A percentile compares a stretch with the other conserved stretches of the same genome.
Evolutionary conservation across 140 eudicot genomes (phyloP).

Genomic region (Erigeron philadelphicus): DNA sequence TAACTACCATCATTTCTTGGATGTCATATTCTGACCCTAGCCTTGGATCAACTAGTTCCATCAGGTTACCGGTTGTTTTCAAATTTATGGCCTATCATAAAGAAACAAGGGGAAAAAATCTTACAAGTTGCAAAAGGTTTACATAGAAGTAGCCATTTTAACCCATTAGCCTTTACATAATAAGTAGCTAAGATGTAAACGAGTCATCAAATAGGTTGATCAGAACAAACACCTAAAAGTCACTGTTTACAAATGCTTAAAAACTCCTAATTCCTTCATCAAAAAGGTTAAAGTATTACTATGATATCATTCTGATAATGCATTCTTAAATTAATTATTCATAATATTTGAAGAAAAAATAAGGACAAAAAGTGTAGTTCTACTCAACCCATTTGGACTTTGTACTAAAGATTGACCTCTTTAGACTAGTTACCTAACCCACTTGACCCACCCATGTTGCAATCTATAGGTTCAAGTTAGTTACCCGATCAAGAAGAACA

Average conservation of each 20-base stretch:
- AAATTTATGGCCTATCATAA: slow-evolving; percentile 36
- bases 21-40: no score
- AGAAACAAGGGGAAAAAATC: background rate
- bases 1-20: slow-evolving; percentile 32
- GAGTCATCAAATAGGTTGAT: no score
- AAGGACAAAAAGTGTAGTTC: no score
- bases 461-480: background rate
- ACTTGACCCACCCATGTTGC: no score
- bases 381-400: no score
- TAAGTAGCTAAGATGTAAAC: no score
- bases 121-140: background rate
- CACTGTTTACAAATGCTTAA: background rate
- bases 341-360: no score
- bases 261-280: background rate
- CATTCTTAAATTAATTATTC: no score
- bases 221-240: background rate
- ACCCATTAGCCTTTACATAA: background rate
- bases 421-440: no score
- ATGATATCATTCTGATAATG: no score
- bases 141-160: background rate
- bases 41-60: slow-evolving; percentile 24
- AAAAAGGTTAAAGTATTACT: no score
- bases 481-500: slow-evolving; percentile 78
- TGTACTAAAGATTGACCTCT: no score
- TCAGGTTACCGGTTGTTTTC: slow-evolving; percentile 36